Evolutionary conservation across 2,329 filamentous ascomycete genomes (phyloP), one percentile per base, ranked within the genome.

Genomic region (Ustulina deusta): DNA sequence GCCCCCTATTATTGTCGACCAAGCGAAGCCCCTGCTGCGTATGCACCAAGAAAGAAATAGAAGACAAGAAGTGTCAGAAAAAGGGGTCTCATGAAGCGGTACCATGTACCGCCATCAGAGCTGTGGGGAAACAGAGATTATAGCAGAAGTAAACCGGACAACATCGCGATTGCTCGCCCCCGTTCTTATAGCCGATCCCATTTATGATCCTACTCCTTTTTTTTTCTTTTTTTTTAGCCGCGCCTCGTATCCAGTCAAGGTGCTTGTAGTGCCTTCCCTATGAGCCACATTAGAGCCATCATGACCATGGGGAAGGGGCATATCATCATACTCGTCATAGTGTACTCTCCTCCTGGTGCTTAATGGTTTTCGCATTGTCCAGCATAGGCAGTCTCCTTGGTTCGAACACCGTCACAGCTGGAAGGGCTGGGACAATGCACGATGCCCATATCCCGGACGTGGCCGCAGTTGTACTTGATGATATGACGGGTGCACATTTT

Each of bases 141-240:
- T 49, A 67, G 46, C n/a, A 60, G 32, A 55, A 68, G 38, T 70
- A 65, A 69, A 71, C 69, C 70, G 44, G 51, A 67, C 42, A 60
- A 60, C 46, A 40, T 64, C 62, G 74, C 74, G 74, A 76, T 76
- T 62, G 74, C 74, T 76, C 74, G 74, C 74, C 69, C 66, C 65
- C 59, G 49, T 49, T 75, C 72, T 75, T 75, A 68, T 68, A 66
- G 64, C 72, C 66, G 51, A 60, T 66, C 56, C 49, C 51, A 25
- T 66, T 60, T 44, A 69, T 62, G 44, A 46, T 65, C 61, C 55
- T 62, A 51, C 27, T 66, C 48, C 48, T 38, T 61, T 65, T 54
- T 59, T 48, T 65, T 68, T 61, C 4, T 25, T 22, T 11, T 22
- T 13, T 13, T 32, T 29, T 49, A 49, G 40, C 46, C 48, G 27